Base-by-base conservation (phyloP, 148 eudicot species). In the Rhododendron molle region DNA sequence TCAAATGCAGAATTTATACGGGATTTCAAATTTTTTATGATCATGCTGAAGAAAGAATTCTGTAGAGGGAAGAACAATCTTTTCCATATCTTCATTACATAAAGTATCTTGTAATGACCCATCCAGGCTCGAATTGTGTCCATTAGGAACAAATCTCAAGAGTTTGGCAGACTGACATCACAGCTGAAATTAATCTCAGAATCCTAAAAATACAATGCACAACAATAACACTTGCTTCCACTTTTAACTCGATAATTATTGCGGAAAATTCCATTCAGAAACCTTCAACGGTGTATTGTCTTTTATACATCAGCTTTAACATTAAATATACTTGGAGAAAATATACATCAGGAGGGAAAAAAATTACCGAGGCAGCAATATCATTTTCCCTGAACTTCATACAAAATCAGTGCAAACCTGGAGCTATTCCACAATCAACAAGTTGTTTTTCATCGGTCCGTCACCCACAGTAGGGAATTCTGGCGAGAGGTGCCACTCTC, bases 401-500 rank as follows among this genome's bases (percentile, higher is more conserved):
- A 26, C 76, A 58, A 26, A 47, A 38, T 23, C 46, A 69, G 30
- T 18, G 71, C 50, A 23, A 84, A 79, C 36, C 18, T 58, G 34
- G 26, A 67, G 83, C 89, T 92, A 96, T 84, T 93, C 91, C 40
- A 95, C 99, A 44, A 95, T 82, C 84, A 96, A 87, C 87, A 95
- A 87, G 88, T 96, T 96, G 87, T 96, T 96, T 91, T 91, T 56
- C 88, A 85, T 92, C 67, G 87, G 85, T 76, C 99, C 99, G 85
- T 93, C 99, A 18, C 98, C 99, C 38, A 90, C 87, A 3, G 93
- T 92, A 20, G 94, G 98, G 74, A 91, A 91, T 82, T 95, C 98
- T 13, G 96, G 91, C 34, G 98, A 93, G 71, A 96, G 81, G 5
- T 87, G 86, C 99, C 99, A 96, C 74, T 95, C 97, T 82, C 98